Conservation (phyloP, 352 stramenopile species). For the Pythium periplocum region DNA sequence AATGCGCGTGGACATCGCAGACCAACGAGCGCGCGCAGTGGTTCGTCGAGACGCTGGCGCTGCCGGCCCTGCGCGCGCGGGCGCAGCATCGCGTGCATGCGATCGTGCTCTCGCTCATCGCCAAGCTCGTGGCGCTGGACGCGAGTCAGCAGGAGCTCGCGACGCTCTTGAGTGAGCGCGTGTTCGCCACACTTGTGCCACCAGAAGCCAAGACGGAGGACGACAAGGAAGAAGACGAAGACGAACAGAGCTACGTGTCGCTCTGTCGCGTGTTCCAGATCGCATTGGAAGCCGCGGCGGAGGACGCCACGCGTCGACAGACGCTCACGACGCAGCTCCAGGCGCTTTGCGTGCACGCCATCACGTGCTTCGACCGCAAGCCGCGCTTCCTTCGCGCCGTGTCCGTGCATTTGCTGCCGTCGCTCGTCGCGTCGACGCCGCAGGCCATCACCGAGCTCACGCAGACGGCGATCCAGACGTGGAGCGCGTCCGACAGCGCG, state of each 20-base stretch:
- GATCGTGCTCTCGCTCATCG: constrained; percentile 17
- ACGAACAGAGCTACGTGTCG: constrained; percentile 29
- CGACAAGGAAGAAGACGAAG: constrained; percentile 1
- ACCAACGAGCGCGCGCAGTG: constrained; percentile 13
- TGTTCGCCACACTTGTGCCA: constrained; percentile 11
- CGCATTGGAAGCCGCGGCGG: constrained; percentile 6
- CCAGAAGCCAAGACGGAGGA: background rate
- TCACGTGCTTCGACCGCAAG: constrained; percentile 26
- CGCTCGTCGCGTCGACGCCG: constrained; percentile 19
- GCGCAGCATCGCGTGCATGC: constrained; percentile 11
- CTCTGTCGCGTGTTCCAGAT: constrained; percentile 47
- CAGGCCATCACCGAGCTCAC: constrained; percentile 11
- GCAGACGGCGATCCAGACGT: constrained; percentile 13
- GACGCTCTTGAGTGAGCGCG: constrained; percentile 13
- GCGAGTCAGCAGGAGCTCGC: constrained; percentile 9
- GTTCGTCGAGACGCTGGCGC: constrained; percentile 20
- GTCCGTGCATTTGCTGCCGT: constrained; percentile 39
- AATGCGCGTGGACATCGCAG: constrained; percentile 4
- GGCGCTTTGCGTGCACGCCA: constrained; percentile 34
- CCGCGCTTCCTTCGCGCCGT: constrained; percentile 46
- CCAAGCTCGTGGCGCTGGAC: constrained; percentile 4
- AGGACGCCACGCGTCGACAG: constrained; percentile 11
- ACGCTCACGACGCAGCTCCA: constrained; percentile 12
- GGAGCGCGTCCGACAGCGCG: constrained; percentile 9
- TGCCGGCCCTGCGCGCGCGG: constrained; percentile 14